Conservation (phyloP, 306 rosid genomes). For the Trifolium repens region DNA sequence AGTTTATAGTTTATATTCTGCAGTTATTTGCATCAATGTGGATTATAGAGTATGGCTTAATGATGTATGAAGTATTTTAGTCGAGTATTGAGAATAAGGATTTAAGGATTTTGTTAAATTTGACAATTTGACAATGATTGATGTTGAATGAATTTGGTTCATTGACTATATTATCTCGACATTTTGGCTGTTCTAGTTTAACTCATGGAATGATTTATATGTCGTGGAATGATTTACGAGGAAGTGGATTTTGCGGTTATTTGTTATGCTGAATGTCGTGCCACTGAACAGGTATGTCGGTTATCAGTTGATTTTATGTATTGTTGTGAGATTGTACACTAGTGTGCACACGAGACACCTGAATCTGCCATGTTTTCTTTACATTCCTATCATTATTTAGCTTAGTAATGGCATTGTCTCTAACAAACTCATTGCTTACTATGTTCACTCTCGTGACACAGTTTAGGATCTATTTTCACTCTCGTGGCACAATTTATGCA, state of each 20-base stretch:
- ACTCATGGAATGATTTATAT: neutral
- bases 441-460: neutral
- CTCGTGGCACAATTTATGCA: neutral
- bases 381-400: neutral
- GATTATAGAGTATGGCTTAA: neutral
- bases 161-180: neutral
- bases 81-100: constrained; percentile 22
- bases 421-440: neutral
- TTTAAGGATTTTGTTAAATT: constrained; percentile 31
- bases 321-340: constrained; percentile 1
- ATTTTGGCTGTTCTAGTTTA: neutral
- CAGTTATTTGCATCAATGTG: constrained; percentile 17
- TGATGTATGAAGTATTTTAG: neutral
- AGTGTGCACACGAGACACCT: neutral
- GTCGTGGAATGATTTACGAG: neutral
- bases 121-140: neutral
- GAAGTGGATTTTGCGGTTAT: neutral
- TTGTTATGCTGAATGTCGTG: constrained; percentile 17
- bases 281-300: neutral
- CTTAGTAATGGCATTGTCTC: neutral
- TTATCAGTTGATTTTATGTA: neutral
- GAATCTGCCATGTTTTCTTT: neutral
- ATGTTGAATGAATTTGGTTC: constrained; percentile 13
- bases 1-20: neutral
- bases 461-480: neutral